These are phyloP conservation scores for Cystofilobasidium ferigula DNA, from an alignment of 768 basidiomycete species.

Conservation along the genomic window DNA sequence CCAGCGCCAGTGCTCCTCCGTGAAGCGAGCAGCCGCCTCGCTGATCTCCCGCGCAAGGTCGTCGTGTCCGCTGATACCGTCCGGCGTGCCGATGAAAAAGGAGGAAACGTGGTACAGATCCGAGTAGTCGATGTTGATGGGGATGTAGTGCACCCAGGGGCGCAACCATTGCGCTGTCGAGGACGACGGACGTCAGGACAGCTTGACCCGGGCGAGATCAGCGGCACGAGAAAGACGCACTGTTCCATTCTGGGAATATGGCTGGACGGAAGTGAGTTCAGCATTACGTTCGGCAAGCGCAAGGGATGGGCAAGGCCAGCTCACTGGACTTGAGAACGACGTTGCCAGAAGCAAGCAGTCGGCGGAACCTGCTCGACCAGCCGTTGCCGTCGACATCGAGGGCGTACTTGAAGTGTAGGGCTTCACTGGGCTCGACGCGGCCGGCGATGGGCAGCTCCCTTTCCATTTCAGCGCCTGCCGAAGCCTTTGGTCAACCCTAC, in stretches of 20 bases:
- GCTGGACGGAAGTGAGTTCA: not conserved
- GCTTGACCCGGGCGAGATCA: not conserved
- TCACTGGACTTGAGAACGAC: constrained; percentile 16
- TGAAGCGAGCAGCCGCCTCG: not conserved
- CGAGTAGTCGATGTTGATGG: constrained; percentile 31
- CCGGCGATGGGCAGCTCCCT: not conserved
- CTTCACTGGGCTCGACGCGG: not conserved
- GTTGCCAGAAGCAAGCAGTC: not conserved
- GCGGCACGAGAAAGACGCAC: not conserved
- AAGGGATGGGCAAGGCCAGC: too few relatives aligned
- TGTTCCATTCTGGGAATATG: constrained; percentile 19
- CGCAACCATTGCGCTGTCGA: constrained; percentile 28
- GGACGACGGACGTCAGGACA: not conserved
- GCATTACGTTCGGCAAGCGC: too few relatives aligned
- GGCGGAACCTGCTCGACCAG: constrained; percentile 22
- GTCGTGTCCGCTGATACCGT: not conserved
- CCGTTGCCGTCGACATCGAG: constrained; percentile 14
- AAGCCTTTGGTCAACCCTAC: too few relatives aligned
- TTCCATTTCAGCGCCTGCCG: not conserved
- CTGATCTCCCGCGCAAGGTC: constrained; percentile 4
- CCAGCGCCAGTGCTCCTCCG: constrained; percentile 14
- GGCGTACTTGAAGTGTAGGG: not conserved
- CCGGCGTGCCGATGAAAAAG: constrained; percentile 18
- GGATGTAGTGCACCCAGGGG: constrained; percentile 37
- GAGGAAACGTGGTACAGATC: constrained; percentile 16